These are phyloP conservation scores for Penicillium palitans DNA, from an alignment of 2,329 filamentous ascomycete genomes.

Conservation along the genomic window DNA sequence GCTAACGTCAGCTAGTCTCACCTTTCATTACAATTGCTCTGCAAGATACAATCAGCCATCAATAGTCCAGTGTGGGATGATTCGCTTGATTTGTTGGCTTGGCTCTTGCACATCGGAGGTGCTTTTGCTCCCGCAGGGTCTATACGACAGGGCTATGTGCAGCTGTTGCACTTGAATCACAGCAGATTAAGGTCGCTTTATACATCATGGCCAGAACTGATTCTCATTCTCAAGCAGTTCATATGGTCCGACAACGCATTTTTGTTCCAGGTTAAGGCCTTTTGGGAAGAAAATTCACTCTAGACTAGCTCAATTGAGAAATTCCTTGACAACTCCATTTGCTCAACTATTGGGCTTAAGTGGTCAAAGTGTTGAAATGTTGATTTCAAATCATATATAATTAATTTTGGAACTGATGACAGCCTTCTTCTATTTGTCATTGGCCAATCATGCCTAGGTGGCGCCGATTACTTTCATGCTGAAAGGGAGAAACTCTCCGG, in stretches of 20 bases:
- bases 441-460: not conserved
- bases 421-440: not conserved
- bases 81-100: not conserved
- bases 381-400: not conserved
- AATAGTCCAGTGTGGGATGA: not conserved
- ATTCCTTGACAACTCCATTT: not conserved
- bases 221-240: not conserved
- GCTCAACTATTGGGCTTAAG: not conserved
- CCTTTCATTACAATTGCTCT: not conserved
- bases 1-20: not conserved
- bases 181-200: not conserved
- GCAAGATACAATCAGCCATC: not conserved
- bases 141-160: not conserved
- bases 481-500: not conserved
- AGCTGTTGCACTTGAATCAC: not conserved
- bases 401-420: not conserved
- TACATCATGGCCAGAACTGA: not conserved
- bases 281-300: not conserved
- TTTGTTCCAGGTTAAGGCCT: not conserved
- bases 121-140: not conserved
- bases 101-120: not conserved
- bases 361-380: not conserved
- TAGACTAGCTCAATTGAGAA: not conserved
- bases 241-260: not conserved
- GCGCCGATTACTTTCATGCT: not conserved